Evolutionary conservation across 805 yeast genomes (phyloP), one percentile per base, ranked within the genome.

Genomic region (Teunomyces stri): DNA sequence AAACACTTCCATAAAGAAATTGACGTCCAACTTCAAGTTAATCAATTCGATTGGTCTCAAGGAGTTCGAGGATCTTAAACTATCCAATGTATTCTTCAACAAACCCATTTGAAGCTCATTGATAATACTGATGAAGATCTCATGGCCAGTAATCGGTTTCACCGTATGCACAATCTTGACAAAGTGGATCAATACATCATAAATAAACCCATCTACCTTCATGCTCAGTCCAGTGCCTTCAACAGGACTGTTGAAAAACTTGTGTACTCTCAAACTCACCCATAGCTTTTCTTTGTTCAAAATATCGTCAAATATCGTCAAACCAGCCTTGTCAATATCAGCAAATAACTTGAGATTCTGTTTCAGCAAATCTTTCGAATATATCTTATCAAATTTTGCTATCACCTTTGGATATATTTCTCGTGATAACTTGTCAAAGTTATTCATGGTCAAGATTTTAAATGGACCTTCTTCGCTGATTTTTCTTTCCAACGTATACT

Each of bases 371-470:
- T 66, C 61, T 48, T 70, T 70, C 16, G 63, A 65, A 48, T 66
- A 72, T 12, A 67, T 49, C 42, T 48, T 49, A 51, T 72, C 78
- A 46, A 68, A 72, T 33, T 57, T 61, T 5, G 51, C 44, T 20
- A 70, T 61, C 36, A 72, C 53, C 21, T 49, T 48, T 1, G 75
- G 75, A 49, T 62, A 69, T 1, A 65, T 54, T 4, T 48, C 46
- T 36, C 65, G 57, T 1, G 69, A 65, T 13, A 72, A 56, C 34
- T 60, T 63, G 34, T 72, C 73, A 47, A 70, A 66, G 51, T 72
- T 72, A 54, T 72, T 72, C 75, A 72, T 72, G 4, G 76, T 69
- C 43, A 72, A 57, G 1, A 72, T 62, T 50, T 72, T 72, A 59
- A 58, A 72, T 7, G 62, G 56, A 21, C 67, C 66, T 25, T 58